Conservation (phyloP, 441 rosid species). For the Gossypium lobatum region DNA sequence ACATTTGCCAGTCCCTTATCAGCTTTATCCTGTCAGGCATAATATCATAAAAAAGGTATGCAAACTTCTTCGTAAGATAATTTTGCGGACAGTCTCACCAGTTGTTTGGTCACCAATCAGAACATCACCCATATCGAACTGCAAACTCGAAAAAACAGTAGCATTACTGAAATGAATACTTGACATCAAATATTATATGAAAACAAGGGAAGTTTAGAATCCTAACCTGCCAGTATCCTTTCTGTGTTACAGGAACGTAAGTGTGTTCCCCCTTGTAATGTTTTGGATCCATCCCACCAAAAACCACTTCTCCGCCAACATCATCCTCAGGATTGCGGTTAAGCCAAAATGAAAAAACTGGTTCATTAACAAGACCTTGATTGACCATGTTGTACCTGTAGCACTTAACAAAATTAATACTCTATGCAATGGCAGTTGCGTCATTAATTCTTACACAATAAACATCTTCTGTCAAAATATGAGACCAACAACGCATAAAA, state of each 20-base stretch:
- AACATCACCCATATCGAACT: slow-evolving; percentile 75
- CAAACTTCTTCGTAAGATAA: neutral
- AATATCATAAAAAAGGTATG: neutral
- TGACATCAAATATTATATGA: neutral
- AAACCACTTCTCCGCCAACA: slow-evolving; percentile 73
- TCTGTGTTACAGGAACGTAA: slow-evolving; percentile 64
- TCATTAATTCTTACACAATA: neutral
- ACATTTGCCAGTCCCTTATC: too few relatives aligned
- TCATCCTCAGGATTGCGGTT: slow-evolving; percentile 64
- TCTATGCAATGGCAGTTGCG: neutral
- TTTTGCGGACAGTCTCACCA: slow-evolving; percentile 32
- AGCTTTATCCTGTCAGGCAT: neutral
- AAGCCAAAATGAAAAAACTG: slow-evolving; percentile 82
- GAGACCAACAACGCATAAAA: neutral
- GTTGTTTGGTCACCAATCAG: slow-evolving; percentile 62
- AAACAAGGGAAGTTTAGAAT: neutral
- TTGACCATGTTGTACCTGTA: slow-evolving; percentile 79
- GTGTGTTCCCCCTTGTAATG: slow-evolving; percentile 74
- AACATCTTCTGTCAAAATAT: neutral
- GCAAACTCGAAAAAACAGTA: slow-evolving; percentile 15
- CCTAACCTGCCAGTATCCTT: slow-evolving; percentile 88
- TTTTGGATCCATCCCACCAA: slow-evolving; percentile 70
- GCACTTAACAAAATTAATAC: neutral
- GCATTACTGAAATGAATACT: neutral
- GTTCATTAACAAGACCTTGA: slow-evolving; percentile 65